Conservation (phyloP, 495 filamentous ascomycete species). For the Hyaloscypha bicolor region DNA sequence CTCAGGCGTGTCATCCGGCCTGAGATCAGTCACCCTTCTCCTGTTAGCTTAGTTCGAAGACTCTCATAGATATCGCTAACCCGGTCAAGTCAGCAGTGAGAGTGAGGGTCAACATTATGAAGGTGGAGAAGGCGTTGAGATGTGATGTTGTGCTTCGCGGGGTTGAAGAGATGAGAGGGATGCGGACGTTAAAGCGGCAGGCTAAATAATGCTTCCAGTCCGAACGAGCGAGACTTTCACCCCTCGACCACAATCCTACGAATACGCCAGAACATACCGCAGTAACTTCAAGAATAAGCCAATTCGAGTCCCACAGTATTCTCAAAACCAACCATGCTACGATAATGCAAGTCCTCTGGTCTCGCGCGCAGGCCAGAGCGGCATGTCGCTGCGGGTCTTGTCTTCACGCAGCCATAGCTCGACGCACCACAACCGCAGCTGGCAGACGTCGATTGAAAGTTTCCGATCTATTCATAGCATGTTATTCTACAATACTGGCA, state of each 20-base stretch:
- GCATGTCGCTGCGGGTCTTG: slow-evolving; percentile 69
- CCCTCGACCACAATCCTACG: background rate
- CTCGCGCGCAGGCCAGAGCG: slow-evolving; percentile 61
- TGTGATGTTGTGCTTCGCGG: background rate
- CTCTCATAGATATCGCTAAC: slow-evolving; percentile 12
- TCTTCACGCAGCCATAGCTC: slow-evolving; percentile 54
- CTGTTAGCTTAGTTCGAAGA: slow-evolving; percentile 17
- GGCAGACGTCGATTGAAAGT: slow-evolving; percentile 53
- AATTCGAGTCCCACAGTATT: background rate
- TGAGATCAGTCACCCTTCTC: slow-evolving; percentile 86
- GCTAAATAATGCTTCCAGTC: background rate
- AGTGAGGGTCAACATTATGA: slow-evolving; percentile 74
- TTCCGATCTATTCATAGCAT: slow-evolving; percentile 67
- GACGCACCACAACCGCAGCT: slow-evolving; percentile 55
- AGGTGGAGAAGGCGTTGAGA: background rate
- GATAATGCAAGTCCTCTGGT: slow-evolving; percentile 72
- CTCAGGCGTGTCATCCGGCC: slow-evolving; percentile 77
- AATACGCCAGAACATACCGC: background rate
- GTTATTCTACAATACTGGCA: slow-evolving; percentile 72
- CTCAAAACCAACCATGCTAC: slow-evolving; percentile 20
- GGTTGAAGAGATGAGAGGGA: slow-evolving; percentile 4
- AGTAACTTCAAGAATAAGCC: background rate
- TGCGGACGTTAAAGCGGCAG: slow-evolving; percentile 10
- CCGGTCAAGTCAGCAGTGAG: slow-evolving; percentile 81
- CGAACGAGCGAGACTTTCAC: background rate